Conservation (phyloP, 2,329 filamentous ascomycete species). For the Rutstroemia sp. region DNA sequence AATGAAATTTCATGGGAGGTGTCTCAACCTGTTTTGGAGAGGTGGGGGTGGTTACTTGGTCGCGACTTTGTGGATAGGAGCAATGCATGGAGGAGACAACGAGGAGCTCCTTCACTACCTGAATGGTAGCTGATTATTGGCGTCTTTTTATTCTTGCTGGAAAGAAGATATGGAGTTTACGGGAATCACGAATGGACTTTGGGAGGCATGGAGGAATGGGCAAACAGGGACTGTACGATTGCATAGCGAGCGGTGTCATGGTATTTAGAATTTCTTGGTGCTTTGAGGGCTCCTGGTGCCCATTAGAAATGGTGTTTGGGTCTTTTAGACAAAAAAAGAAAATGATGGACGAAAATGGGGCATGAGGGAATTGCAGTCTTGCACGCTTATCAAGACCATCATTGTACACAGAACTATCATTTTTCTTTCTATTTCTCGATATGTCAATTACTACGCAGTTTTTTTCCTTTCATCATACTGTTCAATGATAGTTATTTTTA, state of each 20-base stretch:
- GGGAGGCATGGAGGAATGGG: background rate
- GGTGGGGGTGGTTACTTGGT: conserved; percentile 35
- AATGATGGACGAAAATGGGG: too few relatives aligned
- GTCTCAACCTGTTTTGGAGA: conserved; percentile 32
- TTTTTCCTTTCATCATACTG: too few relatives aligned
- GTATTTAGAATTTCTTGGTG: background rate
- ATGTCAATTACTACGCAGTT: too few relatives aligned
- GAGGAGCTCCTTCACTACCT: conserved; percentile 30
- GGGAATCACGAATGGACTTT: background rate
- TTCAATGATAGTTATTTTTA: too few relatives aligned
- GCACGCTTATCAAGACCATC: too few relatives aligned
- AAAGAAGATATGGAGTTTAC: background rate
- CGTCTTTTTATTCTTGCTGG: background rate
- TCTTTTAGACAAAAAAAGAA: too few relatives aligned
- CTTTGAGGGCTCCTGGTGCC: too few relatives aligned
- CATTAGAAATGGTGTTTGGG: too few relatives aligned
- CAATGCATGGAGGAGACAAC: conserved; percentile 35
- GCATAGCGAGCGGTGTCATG: conserved; percentile 7
- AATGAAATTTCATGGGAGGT: conserved; percentile 38
- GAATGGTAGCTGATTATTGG: conserved; percentile 23
- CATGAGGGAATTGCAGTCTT: too few relatives aligned
- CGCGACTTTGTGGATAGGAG: conserved; percentile 33
- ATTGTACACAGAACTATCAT: too few relatives aligned
- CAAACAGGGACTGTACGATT: background rate
- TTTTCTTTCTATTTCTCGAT: too few relatives aligned